Conservation (phyloP, 176 grass and related monocot genomes). For the Carex myosuroides region DNA sequence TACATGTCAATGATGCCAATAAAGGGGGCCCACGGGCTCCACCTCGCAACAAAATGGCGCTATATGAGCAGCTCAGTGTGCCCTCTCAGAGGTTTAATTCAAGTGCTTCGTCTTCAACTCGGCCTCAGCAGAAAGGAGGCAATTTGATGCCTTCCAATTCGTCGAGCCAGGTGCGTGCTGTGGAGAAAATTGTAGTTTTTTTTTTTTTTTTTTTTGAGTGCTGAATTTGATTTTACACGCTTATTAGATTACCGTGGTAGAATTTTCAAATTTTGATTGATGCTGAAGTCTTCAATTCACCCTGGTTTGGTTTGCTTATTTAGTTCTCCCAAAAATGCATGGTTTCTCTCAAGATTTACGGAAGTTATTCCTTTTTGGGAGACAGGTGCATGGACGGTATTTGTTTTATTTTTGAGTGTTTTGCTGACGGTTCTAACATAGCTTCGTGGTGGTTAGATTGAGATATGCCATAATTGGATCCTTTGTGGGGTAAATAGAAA, state of each 20-base stretch:
- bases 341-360: constrained; percentile 1
- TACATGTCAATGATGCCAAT: constrained; percentile 82
- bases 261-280: background rate
- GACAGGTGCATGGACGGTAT: background rate
- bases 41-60: constrained; percentile 97
- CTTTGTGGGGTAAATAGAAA: constrained; percentile 3
- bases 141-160: constrained; percentile 27
- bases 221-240: background rate
- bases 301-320: constrained; percentile 16
- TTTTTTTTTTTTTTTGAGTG: background rate
- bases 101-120: background rate
- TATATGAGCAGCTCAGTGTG: constrained; percentile 88
- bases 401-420: constrained; percentile 5
- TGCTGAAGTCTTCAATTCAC: background rate
- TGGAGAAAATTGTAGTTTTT: background rate
- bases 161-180: constrained; percentile 33
- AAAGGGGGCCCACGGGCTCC: constrained; percentile 77
- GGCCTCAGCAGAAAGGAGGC: constrained; percentile 11
- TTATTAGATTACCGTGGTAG: background rate
- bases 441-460: constrained; percentile 7
- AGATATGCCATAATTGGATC: constrained; percentile 12
- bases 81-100: constrained; percentile 49
- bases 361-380: constrained; percentile 4
- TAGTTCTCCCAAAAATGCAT: background rate
- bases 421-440: background rate